phyloP scores from a whole-genome alignment of 257 asterid genomes.

The Haberlea rhodopensis region DNA sequence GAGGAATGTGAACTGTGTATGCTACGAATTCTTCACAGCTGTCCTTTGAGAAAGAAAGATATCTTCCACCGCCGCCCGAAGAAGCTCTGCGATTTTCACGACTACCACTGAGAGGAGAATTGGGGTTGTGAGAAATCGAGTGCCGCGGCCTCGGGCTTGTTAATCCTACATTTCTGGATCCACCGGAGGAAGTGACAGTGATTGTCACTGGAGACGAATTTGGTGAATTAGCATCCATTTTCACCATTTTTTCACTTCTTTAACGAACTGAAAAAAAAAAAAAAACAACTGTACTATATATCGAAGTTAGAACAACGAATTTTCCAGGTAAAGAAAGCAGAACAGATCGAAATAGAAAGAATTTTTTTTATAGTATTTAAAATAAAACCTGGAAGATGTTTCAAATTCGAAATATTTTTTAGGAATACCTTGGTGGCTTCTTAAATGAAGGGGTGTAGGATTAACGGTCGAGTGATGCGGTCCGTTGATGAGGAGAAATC shows the following conservation, averaged over 20 bases:
- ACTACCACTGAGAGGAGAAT: slow-evolving; percentile 52
- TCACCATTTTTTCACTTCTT: slow-evolving; percentile 56
- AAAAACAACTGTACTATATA: neutral
- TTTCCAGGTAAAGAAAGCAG: neutral
- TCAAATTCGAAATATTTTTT: slow-evolving; percentile 42
- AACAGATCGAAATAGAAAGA: neutral
- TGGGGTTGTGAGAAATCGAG: slow-evolving; percentile 58
- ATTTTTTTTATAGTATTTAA: neutral
- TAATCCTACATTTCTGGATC: slow-evolving; percentile 48
- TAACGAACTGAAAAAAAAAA: no score
- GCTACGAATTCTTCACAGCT: slow-evolving; percentile 72
- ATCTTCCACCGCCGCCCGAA: slow-evolving; percentile 47
- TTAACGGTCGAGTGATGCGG: slow-evolving; percentile 63
- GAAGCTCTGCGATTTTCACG: slow-evolving; percentile 46
- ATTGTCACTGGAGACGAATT: slow-evolving; percentile 82
- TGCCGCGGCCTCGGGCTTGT: slow-evolving; percentile 81
- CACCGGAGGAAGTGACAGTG: slow-evolving; percentile 73
- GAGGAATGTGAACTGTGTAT: slow-evolving; percentile 91
- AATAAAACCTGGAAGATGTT: slow-evolving; percentile 15
- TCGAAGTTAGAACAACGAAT: slow-evolving; percentile 1
- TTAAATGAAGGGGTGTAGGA: slow-evolving; percentile 28
- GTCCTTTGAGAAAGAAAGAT: slow-evolving; percentile 68
- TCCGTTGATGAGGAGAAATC: slow-evolving; percentile 44
- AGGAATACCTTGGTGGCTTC: slow-evolving; percentile 7
- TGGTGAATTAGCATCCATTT: slow-evolving; percentile 58